These are phyloP conservation scores for Tuber brumale DNA, from an alignment of 495 filamentous ascomycete genomes.

Conservation along the genomic window DNA sequence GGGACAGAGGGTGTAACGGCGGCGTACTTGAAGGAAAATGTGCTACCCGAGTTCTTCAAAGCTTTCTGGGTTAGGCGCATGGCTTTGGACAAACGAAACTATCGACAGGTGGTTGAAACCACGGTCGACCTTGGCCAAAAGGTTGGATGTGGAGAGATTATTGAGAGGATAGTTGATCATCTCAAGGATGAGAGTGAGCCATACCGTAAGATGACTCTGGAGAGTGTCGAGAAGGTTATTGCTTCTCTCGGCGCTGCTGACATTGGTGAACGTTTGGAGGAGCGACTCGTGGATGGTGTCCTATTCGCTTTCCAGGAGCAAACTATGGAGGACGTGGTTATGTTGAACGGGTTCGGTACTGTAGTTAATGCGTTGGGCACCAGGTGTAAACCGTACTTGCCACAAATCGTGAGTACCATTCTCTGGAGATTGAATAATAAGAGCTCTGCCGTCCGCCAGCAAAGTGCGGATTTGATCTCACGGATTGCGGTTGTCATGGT, in stretches of 20 bases:
- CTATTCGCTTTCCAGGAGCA: conserved; percentile 97
- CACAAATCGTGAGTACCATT: conserved; percentile 92
- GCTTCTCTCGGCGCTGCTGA: conserved; percentile 88
- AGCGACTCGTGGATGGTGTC: conserved; percentile 92
- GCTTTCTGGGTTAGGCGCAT: conserved; percentile 97
- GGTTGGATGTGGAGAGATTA: conserved; percentile 88
- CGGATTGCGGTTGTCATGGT: conserved; percentile 94
- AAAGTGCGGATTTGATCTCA: conserved; percentile 92
- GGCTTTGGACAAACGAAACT: conserved; percentile 94
- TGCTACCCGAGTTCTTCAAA: conserved; percentile 95
- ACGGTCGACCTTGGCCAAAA: conserved; percentile 97
- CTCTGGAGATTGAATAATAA: conserved; percentile 99
- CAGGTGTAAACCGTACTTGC: conserved; percentile 91
- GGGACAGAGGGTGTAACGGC: conserved; percentile 92
- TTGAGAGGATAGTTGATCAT: conserved; percentile 86
- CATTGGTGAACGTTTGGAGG: conserved; percentile 85
- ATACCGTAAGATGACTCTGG: conserved; percentile 98
- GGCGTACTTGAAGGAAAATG: conserved; percentile 87
- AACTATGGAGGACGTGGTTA: conserved; percentile 89
- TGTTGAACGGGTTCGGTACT: conserved; percentile 98
- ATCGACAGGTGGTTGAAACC: conserved; percentile 93
- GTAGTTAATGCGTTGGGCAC: conserved; percentile 92
- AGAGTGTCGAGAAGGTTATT: conserved; percentile 93
- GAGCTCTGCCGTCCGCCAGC: conserved; percentile 88
- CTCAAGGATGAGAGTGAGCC: conserved; percentile 97